phyloP scores from a whole-genome alignment of 768 basidiomycete species.

The Wakefieldia striispora region DNA sequence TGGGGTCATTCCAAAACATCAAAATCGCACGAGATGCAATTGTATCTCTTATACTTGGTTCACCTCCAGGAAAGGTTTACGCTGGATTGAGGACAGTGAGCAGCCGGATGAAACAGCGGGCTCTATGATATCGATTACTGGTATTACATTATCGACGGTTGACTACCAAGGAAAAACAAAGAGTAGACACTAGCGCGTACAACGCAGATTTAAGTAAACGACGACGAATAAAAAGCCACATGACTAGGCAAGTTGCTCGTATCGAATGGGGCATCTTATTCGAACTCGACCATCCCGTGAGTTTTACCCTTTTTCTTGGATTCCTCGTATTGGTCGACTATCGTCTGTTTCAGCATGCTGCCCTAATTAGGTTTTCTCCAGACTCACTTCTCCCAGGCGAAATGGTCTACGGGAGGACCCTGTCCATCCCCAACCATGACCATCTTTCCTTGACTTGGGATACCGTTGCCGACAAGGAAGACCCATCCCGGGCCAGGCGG shows the following conservation, averaged over 20 bases:
- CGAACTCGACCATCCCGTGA: conserved; percentile 12
- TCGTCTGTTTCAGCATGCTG: conserved; percentile 50
- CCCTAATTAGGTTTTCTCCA: neutral
- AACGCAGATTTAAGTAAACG: neutral
- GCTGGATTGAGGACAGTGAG: conserved; percentile 89
- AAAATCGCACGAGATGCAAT: conserved; percentile 96
- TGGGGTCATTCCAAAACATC: conserved; percentile 98
- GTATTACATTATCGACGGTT: conserved; percentile 9
- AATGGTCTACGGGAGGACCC: conserved; percentile 55
- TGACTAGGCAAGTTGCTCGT: neutral
- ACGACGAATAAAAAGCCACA: neutral
- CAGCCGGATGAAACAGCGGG: conserved; percentile 90
- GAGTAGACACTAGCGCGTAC: neutral
- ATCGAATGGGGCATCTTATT: conserved; percentile 4
- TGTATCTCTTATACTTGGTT: conserved; percentile 91
- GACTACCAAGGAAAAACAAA: conserved; percentile 4
- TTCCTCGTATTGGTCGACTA: conserved; percentile 49
- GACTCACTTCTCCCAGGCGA: conserved; percentile 57
- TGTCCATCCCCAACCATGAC: conserved; percentile 69
- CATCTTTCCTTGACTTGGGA: conserved; percentile 61
- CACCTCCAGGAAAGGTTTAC: conserved; percentile 93
- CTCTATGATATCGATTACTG: conserved; percentile 46
- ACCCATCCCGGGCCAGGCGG: conserved; percentile 84
- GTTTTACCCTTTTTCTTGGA: conserved; percentile 30
- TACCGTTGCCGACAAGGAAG: conserved; percentile 60